Conservation (phyloP, 2,329 filamentous ascomycete genomes). For the Colletotrichum australisinense region DNA sequence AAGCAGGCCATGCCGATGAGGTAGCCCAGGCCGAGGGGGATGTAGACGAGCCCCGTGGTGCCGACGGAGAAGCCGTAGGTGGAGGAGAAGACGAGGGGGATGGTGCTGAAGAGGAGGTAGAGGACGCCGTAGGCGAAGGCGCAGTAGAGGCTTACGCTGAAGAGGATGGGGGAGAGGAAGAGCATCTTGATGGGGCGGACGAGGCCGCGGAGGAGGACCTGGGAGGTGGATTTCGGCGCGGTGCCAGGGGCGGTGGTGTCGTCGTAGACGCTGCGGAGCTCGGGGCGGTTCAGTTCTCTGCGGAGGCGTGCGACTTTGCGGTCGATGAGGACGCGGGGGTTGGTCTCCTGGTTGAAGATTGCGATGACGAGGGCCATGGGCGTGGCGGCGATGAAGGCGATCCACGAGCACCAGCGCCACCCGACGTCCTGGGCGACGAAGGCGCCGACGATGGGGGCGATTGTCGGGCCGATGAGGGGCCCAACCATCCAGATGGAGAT, state of each 20-base stretch:
- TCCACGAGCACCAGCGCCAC: constrained; percentile 66
- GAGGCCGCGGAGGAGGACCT: constrained; percentile 54
- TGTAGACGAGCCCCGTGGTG: constrained; percentile 60
- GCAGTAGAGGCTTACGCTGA: constrained; percentile 59
- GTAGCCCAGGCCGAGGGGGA: constrained; percentile 58
- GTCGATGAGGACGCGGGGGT: constrained; percentile 60
- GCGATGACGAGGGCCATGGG: constrained; percentile 50
- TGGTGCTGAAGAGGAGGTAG: constrained; percentile 66
- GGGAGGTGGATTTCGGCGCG: constrained; percentile 42
- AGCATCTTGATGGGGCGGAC: constrained; percentile 64
- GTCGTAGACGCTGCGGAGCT: constrained; percentile 42
- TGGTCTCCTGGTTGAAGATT: constrained; percentile 58
- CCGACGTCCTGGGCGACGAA: constrained; percentile 61
- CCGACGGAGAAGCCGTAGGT: constrained; percentile 60
- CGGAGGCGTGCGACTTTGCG: constrained; percentile 59
- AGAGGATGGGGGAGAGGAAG: constrained; percentile 58
- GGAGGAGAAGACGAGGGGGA: constrained; percentile 60
- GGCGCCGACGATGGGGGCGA: constrained; percentile 61
- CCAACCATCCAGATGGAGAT: constrained; percentile 61
- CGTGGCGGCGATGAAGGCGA: constrained; percentile 59
- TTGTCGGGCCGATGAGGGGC: constrained; percentile 55
- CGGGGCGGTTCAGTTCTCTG: constrained; percentile 56
- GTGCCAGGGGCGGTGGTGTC: constrained; percentile 42
- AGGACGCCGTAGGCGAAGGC: constrained; percentile 64
- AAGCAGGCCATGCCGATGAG: constrained; percentile 53